A percentile compares a stretch with the other conserved stretches of the same genome.
Evolutionary conservation across 2,329 filamentous ascomycete genomes (phyloP).

Genomic region (Cladorrhinum sp.): DNA sequence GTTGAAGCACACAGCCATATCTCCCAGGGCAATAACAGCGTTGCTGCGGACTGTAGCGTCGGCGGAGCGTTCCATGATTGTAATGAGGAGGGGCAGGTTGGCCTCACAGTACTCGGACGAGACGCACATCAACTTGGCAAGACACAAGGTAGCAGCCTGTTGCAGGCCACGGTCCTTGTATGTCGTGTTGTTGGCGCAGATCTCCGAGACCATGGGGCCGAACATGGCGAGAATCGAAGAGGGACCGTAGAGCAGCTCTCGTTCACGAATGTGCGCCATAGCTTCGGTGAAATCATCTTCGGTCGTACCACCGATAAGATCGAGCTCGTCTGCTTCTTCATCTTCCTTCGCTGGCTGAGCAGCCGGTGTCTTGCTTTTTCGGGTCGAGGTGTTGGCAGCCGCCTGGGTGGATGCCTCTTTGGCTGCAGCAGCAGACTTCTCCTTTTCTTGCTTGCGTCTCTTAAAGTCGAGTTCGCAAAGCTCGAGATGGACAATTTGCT

Average conservation of each 20-base stretch:
- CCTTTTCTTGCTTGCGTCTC: conserved; percentile 85
- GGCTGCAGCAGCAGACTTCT: conserved; percentile 57
- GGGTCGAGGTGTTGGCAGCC: conserved; percentile 33
- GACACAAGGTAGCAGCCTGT: conserved; percentile 86
- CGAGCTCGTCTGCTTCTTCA: conserved; percentile 75
- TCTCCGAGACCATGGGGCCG: conserved; percentile 85
- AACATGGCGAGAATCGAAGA: conserved; percentile 85
- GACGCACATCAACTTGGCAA: conserved; percentile 98
- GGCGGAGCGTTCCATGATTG: conserved; percentile 91
- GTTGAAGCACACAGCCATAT: conserved; percentile 99
- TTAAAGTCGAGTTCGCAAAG: conserved; percentile 98
- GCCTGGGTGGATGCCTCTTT: conserved; percentile 35
- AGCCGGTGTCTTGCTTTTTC: conserved; percentile 21
- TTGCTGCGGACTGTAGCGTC: conserved; percentile 94
- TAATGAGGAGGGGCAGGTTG: conserved; percentile 90
- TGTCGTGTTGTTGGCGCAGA: conserved; percentile 90
- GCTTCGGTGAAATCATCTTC: conserved; percentile 91
- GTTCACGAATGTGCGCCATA: conserved; percentile 79
- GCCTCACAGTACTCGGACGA: conserved; percentile 93
- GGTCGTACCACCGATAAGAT: conserved; percentile 93
- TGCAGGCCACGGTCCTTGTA: conserved; percentile 90
- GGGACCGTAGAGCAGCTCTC: conserved; percentile 78
- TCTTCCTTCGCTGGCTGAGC: conserved; percentile 39
- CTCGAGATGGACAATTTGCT: conserved; percentile 97
- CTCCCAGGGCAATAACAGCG: conserved; percentile 91